Evolutionary conservation across 2,329 filamentous ascomycete species (phyloP), one percentile per base, ranked within the genome.

Genomic region (Teratosphaeria destructans): DNA sequence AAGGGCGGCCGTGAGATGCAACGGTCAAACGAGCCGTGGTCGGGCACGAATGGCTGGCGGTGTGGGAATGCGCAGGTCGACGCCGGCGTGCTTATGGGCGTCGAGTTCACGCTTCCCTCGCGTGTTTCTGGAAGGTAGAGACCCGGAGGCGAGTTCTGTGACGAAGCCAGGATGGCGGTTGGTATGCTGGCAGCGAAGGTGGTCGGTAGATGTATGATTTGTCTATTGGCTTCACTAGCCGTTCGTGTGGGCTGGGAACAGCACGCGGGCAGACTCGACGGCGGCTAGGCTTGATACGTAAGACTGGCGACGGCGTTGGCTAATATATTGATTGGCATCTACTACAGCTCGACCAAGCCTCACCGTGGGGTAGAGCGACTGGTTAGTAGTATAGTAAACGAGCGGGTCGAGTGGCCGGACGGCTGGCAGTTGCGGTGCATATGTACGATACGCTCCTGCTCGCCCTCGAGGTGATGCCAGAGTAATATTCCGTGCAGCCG

Each of bases 81-180:
- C 29, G 52, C 53, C 47, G 68, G 67, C 32, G 68, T 70, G 60
- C 61, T 65, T 59, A 68, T 59, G 52, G 65, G 64, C 27, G 66
- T 66, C 59, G 65, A 67, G 56, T 69, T 68, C 54, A 67, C 63
- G 60, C 67, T 69, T 58, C 64, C 59, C 34, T 63, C 64, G 37
- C 65, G 64, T 59, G 58, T 59, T 58, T 62, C 61, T 43, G 63
- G 55, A 35, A 49, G 60, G 60, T 65, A 61, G 49, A 65, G 62
- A 54, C 62, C 59, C 52, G 64, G 64, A 52, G 64, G 64, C 34
- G 64, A 59, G 53, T 37, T 58, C 58, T 60, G 61, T 57, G 62
- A 64, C 57, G 63, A 60, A 43, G 63, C 62, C 63, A 64, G 57
- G n/a, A 54, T 63, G 10, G 32, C 60, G 54, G 55, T 60, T 10